Base-by-base conservation (phyloP, 495 filamentous ascomycete species). In the Podospora appendiculata region DNA sequence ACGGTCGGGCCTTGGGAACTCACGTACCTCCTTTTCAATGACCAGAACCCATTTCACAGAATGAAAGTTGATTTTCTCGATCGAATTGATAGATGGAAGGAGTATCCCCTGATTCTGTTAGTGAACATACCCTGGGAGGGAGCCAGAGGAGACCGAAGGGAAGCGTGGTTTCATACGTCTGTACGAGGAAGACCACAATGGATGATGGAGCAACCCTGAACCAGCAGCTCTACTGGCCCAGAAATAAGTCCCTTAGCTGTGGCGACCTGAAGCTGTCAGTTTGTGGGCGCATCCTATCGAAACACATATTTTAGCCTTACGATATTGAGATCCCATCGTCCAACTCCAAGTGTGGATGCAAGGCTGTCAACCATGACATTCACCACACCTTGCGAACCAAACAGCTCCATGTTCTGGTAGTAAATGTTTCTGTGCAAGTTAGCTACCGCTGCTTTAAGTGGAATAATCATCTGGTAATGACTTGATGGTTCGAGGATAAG, bases 1-100 rank as follows among this genome's bases (percentile, higher is more conserved):
- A 13, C 6, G 39, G 17, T 11, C 3, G 43, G 32, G 19, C 53
- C 6, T n/a, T 8, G 3, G 17, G 11, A 16, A 4, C 13, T 4
- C n/a, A 32, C 62, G 41, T 61, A 87, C 90, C 75, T 98, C 93
- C 72, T 98, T 98, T 64, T 98, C 93, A 35, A 98, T 78, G 0
- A 96, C 78, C 0, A 97, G 61, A 25, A 96, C 72, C 90, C 89
- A 95, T 43, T 78, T 65, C 0, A 79, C 63, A 16, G 61, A 55
- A 1, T 69, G 62, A 9, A 89, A 67, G 49, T 84, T 67, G 14
- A 94, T 60, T 6, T 60, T 64, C 1, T 73, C 63, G 8, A 83
- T 72, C 1, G 81, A 71, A 36, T 71, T 70, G 12, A 78, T 54
- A 11, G 74, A 76, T 9, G 89, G 88, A 1, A 96, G 74, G 4